Evolutionary conservation across 1,284 basidiomycete species (phyloP).

Genomic region (Inonotus obliquus): DNA sequence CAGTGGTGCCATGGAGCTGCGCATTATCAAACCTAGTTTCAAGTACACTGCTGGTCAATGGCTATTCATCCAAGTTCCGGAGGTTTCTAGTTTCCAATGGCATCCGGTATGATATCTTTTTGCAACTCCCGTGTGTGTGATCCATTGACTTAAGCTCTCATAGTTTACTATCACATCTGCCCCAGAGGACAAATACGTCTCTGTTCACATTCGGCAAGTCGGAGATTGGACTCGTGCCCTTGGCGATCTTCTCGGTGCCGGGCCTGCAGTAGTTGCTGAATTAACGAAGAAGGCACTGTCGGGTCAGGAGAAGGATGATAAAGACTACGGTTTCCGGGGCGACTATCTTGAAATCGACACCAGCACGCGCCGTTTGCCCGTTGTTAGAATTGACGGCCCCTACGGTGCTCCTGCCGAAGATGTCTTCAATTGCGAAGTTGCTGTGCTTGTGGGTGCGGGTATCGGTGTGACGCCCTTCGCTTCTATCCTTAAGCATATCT

Average conservation of each 20-base stretch:
- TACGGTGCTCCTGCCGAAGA: conserved; percentile 89
- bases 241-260: conserved; percentile 78
- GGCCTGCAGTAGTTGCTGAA: conserved; percentile 64
- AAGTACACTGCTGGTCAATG: conserved; percentile 88
- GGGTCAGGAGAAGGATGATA: conserved; percentile 59
- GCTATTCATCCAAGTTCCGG: conserved; percentile 85
- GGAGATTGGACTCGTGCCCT: conserved; percentile 83
- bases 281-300: conserved; percentile 74
- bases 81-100: conserved; percentile 82
- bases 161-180: conserved; percentile 92
- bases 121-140: background rate
- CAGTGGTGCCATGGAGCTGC: conserved; percentile 86
- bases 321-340: conserved; percentile 50
- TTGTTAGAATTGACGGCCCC: conserved; percentile 80
- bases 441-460: conserved; percentile 82
- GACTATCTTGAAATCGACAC: conserved; percentile 77
- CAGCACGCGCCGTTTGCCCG: conserved; percentile 50
- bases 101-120: conserved; percentile 60
- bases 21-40: conserved; percentile 84
- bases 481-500: conserved; percentile 88
- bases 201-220: conserved; percentile 86
- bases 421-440: conserved; percentile 82
- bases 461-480: conserved; percentile 91
- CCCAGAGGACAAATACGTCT: conserved; percentile 86
- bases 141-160: conserved; percentile 11